Evolutionary conservation across 2,329 filamentous ascomycete genomes (phyloP).

Genomic region (Thelonectria blattea): DNA sequence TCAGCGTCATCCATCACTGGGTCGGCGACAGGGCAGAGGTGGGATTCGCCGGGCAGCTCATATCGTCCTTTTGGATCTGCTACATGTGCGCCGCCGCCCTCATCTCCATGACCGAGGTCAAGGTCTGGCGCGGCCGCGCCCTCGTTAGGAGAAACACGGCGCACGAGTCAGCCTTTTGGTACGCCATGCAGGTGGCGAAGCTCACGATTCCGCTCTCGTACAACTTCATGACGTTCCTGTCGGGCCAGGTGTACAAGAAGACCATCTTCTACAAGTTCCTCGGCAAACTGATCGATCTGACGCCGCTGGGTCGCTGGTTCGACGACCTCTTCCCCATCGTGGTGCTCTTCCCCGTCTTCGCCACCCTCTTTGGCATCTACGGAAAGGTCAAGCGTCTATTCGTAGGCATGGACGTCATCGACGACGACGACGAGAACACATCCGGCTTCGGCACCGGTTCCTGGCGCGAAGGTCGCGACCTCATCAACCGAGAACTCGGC

Average conservation of each 20-base stretch:
- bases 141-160: conserved; percentile 91
- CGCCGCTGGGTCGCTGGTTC: conserved; percentile 81
- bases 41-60: conserved; percentile 84
- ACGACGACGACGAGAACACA: conserved; percentile 71
- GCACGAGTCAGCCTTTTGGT: conserved; percentile 94
- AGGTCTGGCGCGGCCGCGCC: conserved; percentile 96
- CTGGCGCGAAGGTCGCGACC: conserved; percentile 89
- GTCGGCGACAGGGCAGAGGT: conserved; percentile 74
- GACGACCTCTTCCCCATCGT: conserved; percentile 89
- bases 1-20: conserved; percentile 77
- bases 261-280: conserved; percentile 91
- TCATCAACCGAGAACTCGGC: conserved; percentile 86
- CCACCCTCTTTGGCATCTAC: conserved; percentile 89
- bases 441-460: conserved; percentile 76
- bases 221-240: conserved; percentile 94
- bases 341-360: conserved; percentile 82
- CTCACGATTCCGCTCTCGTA: conserved; percentile 92
- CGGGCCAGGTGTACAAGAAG: conserved; percentile 70
- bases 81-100: conserved; percentile 96
- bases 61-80: conserved; percentile 85
- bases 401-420: conserved; percentile 75
- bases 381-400: conserved; percentile 80
- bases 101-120: conserved; percentile 86
- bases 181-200: conserved; percentile 88
- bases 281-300: conserved; percentile 82